Evolutionary conservation across 495 filamentous ascomycete species (phyloP), one percentile per base, ranked within the genome.

Genomic region (Pseudoneurospora amorphoporcata): DNA sequence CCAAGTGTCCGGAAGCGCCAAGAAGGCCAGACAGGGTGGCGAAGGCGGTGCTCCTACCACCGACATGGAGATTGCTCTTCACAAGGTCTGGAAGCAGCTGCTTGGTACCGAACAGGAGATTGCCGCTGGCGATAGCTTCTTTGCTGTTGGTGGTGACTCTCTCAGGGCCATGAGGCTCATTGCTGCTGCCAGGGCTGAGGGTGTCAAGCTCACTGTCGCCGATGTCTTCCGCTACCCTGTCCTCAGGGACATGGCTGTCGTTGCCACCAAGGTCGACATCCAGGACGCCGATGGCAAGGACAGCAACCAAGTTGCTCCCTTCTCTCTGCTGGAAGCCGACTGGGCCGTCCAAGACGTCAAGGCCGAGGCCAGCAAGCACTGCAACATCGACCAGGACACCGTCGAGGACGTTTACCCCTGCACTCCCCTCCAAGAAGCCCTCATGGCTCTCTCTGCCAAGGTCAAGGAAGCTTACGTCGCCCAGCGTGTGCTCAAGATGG

Each of bases 321-420:
- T 83, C 68, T 81, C 81, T 3, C 73, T 83, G 8, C 75, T 83
- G 5, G 53, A 70, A 35, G 17, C 65, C 0, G 47, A 69, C 5
- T 82, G 81, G 81, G 71, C 70, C 2, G 68, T 75, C 9, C 77
- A 77, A 2, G 71, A 68, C 10, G 80, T 79, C 2, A 70, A 74
- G 45, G 41, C 38, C 2, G 80, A 82, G 8, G 78, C 76, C 23
- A 78, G 78, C 23, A 58, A 41, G 23, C 70, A 81, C 58, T 83
- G 82, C 71, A 74, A 47, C 0, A 39, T 83, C 5, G 77, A 77
- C 3, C 68, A 69, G 3, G 68, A 69, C 12, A 43, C 19, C 0
- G 81, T 91, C n/a, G 84, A 87, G 47, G 89, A 93, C 77, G 78
- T 90, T 0, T 93, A 91, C 72, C 90, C 90, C 8, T 92, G 90